phyloP scores from a whole-genome alignment of 371 early-diverging fungal genomes.

The Rhizopus sp. region DNA sequence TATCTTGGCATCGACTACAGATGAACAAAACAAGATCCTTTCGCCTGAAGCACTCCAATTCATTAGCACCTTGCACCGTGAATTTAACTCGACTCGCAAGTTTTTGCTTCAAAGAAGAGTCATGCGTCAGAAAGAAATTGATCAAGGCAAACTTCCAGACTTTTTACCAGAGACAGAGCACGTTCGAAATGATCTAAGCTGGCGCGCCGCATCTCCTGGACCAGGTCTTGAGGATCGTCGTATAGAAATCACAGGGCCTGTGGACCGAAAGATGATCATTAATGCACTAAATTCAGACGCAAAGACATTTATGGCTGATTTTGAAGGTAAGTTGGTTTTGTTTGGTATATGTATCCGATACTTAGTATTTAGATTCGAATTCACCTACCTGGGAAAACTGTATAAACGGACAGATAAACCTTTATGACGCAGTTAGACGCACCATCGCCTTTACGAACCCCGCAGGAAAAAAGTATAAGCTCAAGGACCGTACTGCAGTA shows the following conservation, averaged over 20 bases:
- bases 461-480: constrained; percentile 90
- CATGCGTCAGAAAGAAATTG: constrained; percentile 76
- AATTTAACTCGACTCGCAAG: constrained; percentile 87
- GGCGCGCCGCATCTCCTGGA: constrained; percentile 89
- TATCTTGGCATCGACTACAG: constrained; percentile 64
- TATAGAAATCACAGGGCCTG: constrained; percentile 97
- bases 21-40: constrained; percentile 70
- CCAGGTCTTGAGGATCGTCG: constrained; percentile 92
- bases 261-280: constrained; percentile 98
- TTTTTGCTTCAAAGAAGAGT: constrained; percentile 73
- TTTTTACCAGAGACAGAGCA: constrained; percentile 90
- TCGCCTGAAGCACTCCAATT: constrained; percentile 80
- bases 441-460: constrained; percentile 83
- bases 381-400: constrained; percentile 93
- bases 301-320: constrained; percentile 95
- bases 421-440: constrained; percentile 88
- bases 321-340: constrained; percentile 72
- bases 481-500: constrained; percentile 86
- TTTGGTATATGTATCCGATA: background rate
- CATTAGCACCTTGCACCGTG: constrained; percentile 81
- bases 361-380: constrained; percentile 74
- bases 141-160: constrained; percentile 82
- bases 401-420: constrained; percentile 87
- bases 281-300: constrained; percentile 95
- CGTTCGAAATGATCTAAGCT: constrained; percentile 86